Conservation (phyloP, 2,329 filamentous ascomycete genomes). For the Colletotrichum truncatum region DNA sequence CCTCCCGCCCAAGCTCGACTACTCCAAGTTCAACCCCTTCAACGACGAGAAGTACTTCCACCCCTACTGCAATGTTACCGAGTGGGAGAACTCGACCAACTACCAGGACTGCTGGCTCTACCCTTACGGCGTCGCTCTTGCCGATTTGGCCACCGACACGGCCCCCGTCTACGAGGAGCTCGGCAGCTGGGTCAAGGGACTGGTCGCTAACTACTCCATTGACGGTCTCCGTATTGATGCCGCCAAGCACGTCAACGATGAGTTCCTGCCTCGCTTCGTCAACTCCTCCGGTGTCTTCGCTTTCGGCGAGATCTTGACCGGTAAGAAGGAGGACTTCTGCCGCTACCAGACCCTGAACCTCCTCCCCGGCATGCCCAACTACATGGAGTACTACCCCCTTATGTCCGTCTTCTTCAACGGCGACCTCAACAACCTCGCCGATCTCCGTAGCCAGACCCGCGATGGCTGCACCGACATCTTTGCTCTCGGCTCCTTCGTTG, state of each 20-base stretch:
- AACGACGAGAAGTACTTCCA: constrained; percentile 69
- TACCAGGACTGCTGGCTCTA: constrained; percentile 69
- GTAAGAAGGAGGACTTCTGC: constrained; percentile 58
- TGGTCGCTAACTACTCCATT: constrained; percentile 70
- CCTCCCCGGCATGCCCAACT: constrained; percentile 70
- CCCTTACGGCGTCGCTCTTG: constrained; percentile 63
- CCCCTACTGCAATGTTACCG: constrained; percentile 65
- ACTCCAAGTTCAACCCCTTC: constrained; percentile 41
- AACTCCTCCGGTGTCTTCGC: constrained; percentile 65
- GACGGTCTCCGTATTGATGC: constrained; percentile 70
- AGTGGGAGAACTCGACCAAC: constrained; percentile 57
- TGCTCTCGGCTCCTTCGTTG: constrained; percentile 54
- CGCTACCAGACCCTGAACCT: constrained; percentile 64
- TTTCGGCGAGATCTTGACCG: constrained; percentile 69
- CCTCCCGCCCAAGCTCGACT: constrained; percentile 57
- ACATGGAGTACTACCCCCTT: constrained; percentile 55
- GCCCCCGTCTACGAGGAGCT: constrained; percentile 57
- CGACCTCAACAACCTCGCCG: constrained; percentile 42
- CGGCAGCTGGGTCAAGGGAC: constrained; percentile 64
- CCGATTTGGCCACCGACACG: constrained; percentile 68
- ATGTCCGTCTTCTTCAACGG: constrained; percentile 18
- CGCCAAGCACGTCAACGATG: constrained; percentile 69
- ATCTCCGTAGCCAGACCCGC: constrained; percentile 22
- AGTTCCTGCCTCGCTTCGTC: constrained; percentile 65
- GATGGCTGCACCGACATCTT: constrained; percentile 37